phyloP scores from a whole-genome alignment of 1,139 yeast genomes.

The Debaryomyces fabryi region DNA sequence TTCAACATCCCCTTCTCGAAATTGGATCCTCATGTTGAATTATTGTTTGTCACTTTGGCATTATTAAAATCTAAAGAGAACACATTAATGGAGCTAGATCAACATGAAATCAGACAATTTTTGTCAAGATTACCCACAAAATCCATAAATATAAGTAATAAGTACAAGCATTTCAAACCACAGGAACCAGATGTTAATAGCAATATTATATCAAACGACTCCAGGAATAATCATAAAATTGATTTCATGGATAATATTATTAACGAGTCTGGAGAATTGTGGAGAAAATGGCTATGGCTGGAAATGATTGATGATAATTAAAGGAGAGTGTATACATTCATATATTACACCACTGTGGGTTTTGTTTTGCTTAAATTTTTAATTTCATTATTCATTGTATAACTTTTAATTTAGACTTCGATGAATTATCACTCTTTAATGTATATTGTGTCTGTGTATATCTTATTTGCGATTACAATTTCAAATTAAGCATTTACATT shows the following conservation, averaged over 20 bases:
- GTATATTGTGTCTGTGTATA: not conserved
- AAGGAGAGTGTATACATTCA: not conserved
- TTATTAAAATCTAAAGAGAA: conserved; percentile 79
- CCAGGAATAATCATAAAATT: conserved; percentile 36
- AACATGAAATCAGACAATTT: conserved; percentile 82
- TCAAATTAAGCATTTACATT: too few species aligned
- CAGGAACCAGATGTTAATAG: conserved; percentile 20
- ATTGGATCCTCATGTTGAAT: conserved; percentile 77
- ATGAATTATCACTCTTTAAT: too few species aligned
- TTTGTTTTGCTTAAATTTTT: not conserved
- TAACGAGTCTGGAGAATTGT: conserved; percentile 80
- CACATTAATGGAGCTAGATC: conserved; percentile 82
- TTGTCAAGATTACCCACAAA: conserved; percentile 58
- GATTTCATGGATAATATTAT: conserved; percentile 72
- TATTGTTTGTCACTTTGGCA: conserved; percentile 76
- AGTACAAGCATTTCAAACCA: conserved; percentile 38
- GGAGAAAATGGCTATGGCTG: conserved; percentile 85
- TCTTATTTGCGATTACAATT: too few species aligned
- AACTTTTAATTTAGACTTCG: not conserved
- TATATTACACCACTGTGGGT: not conserved
- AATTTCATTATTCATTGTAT: not conserved
- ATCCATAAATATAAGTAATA: conserved; percentile 36
- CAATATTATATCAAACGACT: conserved; percentile 39
- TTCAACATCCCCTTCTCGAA: conserved; percentile 59
- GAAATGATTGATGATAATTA: conserved; percentile 58